Evolutionary conservation across 805 yeast species (phyloP).

Genomic region (Metschnikowia koreensis): DNA sequence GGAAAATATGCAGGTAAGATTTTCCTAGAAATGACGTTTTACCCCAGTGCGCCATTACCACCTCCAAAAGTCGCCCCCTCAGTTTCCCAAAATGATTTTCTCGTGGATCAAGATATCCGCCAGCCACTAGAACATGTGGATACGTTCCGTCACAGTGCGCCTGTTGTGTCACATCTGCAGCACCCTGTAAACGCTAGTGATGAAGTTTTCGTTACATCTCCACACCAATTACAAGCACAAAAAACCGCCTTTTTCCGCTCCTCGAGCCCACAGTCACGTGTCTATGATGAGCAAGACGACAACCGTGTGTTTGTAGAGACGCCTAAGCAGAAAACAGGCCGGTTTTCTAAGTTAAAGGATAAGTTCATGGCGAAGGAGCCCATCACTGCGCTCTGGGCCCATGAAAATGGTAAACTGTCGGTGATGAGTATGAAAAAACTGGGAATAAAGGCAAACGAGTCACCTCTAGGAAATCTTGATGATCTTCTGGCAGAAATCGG

Average conservation of each 20-base stretch:
- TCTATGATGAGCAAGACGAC: neutral
- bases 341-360: conserved; percentile 31
- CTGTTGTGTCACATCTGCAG: conserved; percentile 4
- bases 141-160: conserved; percentile 13
- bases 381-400: conserved; percentile 26
- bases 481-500: conserved; percentile 7
- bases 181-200: neutral
- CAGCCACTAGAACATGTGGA: conserved; percentile 1
- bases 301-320: conserved; percentile 15
- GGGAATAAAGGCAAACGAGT: neutral
- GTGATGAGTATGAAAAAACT: neutral
- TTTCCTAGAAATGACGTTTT: conserved; percentile 88
- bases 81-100: conserved; percentile 1
- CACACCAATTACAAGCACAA: neutral
- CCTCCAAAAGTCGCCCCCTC: conserved; percentile 35
- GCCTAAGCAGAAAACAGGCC: conserved; percentile 24
- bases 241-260: conserved; percentile 11
- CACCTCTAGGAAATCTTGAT: conserved; percentile 9
- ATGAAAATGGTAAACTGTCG: neutral
- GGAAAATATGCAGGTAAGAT: conserved; percentile 83
- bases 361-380: conserved; percentile 38
- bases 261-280: conserved; percentile 10
- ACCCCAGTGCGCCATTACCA: conserved; percentile 53
- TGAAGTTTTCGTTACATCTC: conserved; percentile 15
- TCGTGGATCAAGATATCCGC: conserved; percentile 13